Conservation (phyloP, 768 basidiomycete genomes). For the Sistotremastrum suecicum region DNA sequence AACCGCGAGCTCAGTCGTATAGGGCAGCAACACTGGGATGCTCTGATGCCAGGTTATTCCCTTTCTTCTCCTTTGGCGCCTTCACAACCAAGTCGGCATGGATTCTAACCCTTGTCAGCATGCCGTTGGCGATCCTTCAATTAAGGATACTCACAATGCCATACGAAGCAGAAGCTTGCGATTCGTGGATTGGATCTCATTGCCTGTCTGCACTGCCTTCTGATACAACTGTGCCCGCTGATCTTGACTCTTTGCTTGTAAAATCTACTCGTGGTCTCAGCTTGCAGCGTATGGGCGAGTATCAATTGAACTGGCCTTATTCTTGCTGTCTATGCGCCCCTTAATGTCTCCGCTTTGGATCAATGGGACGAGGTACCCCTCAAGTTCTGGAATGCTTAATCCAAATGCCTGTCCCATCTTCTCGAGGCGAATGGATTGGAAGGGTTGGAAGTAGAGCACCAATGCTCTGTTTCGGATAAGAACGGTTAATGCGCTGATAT, state of each 20-base stretch:
- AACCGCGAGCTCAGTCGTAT: too few species aligned
- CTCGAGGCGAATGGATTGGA: conserved; percentile 68
- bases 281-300: conserved; percentile 3
- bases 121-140: background rate
- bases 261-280: conserved; percentile 32
- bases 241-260: conserved; percentile 69
- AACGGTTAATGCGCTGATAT: conserved; percentile 49
- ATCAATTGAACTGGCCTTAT: conserved; percentile 42
- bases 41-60: background rate
- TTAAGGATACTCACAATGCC: conserved; percentile 45
- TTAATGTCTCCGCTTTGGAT: conserved; percentile 69
- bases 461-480: conserved; percentile 68
- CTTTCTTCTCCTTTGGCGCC: conserved; percentile 29
- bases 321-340: conserved; percentile 78
- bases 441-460: conserved; percentile 83
- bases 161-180: conserved; percentile 71
- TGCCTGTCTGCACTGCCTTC: conserved; percentile 58
- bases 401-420: conserved; percentile 84
- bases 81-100: conserved; percentile 58
- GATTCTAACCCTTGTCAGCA: conserved; percentile 45
- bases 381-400: conserved; percentile 57
- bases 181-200: conserved; percentile 58
- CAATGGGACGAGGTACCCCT: conserved; percentile 58
- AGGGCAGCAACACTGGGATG: too few species aligned
- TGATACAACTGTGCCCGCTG: conserved; percentile 65